Percentiles rank a stretch among this genome's conserved stretches.
Conservation (phyloP, 495 filamentous ascomycete species). For the Rusavskia elegans region DNA sequence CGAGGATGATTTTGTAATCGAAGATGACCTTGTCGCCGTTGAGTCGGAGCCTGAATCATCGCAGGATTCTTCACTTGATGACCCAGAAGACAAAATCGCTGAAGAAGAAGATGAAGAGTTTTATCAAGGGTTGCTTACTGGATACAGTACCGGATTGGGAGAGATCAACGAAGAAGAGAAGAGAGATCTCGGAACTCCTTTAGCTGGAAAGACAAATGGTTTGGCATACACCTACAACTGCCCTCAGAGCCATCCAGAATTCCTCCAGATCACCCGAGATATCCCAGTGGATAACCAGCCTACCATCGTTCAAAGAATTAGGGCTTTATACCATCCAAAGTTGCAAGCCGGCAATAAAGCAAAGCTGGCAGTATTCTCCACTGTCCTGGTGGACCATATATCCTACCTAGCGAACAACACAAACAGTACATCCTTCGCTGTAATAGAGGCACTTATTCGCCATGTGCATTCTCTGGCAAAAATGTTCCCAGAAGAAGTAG, state of each 20-base stretch:
- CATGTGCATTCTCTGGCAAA: slow-evolving; percentile 82
- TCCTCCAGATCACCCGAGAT: slow-evolving; percentile 46
- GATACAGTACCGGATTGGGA: slow-evolving; percentile 26
- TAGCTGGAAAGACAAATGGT: slow-evolving; percentile 26
- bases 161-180: slow-evolving; percentile 17
- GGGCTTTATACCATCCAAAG: slow-evolving; percentile 80
- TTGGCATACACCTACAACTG: slow-evolving; percentile 75
- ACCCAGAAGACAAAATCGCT: slow-evolving; percentile 33
- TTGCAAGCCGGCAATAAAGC: slow-evolving; percentile 68
- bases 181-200: slow-evolving; percentile 3
- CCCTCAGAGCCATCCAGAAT: slow-evolving; percentile 56
- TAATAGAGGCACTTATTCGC: slow-evolving; percentile 51
- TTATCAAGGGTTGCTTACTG: slow-evolving; percentile 42
- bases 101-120: slow-evolving; percentile 47
- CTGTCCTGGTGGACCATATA: slow-evolving; percentile 64
- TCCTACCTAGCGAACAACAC: slow-evolving; percentile 42
- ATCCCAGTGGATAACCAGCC: slow-evolving; percentile 49
- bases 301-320: slow-evolving; percentile 71
- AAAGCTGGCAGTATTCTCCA: slow-evolving; percentile 59
- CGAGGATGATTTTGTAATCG: slow-evolving; percentile 83
- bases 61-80: slow-evolving; percentile 25
- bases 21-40: slow-evolving; percentile 61
- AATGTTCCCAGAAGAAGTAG: slow-evolving; percentile 58
- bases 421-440: slow-evolving; percentile 35
- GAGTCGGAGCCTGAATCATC: neutral